Base-by-base conservation (phyloP, 805 yeast species). In the Saturnispora bothae region DNA sequence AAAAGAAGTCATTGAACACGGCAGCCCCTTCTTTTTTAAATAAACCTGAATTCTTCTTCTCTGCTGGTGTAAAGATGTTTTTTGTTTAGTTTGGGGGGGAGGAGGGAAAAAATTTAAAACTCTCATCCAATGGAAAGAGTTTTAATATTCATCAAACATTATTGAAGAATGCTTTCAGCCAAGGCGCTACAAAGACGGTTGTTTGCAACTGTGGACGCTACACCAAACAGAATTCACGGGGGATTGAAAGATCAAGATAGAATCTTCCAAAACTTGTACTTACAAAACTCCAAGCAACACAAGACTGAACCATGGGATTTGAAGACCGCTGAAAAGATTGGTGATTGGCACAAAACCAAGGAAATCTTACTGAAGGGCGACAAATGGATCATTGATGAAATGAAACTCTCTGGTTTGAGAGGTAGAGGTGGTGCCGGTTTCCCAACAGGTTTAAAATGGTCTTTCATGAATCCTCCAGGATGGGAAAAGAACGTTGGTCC, bases 391-490 rank as follows among this genome's bases (percentile, higher is more conserved):
- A 83, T 84, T 53, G 85, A 80, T 54, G 89, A 83, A 64, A 77
- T 81, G 68, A 83, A 83, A 58, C 71, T 75, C 51, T 78, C 88
- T 17, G 94, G 94, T 17, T 68, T 83, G 47, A 74, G 95, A 57
- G 95, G 95, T 42, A 76, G 95, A 61, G 95, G 95, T 43, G 95
- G 95, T 54, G 95, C 95, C 33, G 95, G 95, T 14, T 83, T 83
- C 69, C 95, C 95, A 39, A 75, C 86, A 18, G 95, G 95, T 23
- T 71, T 83, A 54, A 83, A 83, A 62, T 83, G 94, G 94, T 81
- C 92, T 18, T 83, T 83, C 57, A 83, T 83, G 95, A 84, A 84
- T 63, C 95, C 95, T 33, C 95, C 95, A 39, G 92, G 92, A 42
- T 83, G 95, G 95, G 94, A 83, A 45, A 84, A 83, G 56, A 83